Base-by-base conservation (phyloP, 129 eudicot genomes). In the carrot (Daucus carota) region DNA sequence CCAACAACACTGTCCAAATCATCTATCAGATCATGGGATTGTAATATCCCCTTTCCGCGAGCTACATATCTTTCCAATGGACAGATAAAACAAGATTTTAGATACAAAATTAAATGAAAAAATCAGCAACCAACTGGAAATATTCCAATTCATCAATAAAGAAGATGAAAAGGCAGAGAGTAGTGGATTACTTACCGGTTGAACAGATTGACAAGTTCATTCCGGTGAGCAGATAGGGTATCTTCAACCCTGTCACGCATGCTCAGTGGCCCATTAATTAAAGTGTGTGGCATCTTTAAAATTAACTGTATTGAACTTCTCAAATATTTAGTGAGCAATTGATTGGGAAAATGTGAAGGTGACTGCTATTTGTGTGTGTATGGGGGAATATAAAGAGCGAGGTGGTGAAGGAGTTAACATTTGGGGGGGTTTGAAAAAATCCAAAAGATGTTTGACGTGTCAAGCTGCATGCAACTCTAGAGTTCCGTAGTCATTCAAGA, bases 211-310 rank as follows among this genome's bases (percentile, higher is more conserved):
- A 54, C 78, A 75, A 75, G 70, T 57, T 75, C 78, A 26, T 75
- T 75, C 13, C 78, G 34, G 70, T 75, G 70, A 34, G 70, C 50
- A 57, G 78, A 54, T 17, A 75, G 78, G 78, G 78, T 38, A 34
- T 75, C 70, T 36, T 75, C 70, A 34, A 75, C 78, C 78, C 70
- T 75, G 28, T 75, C 78, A 3, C 78, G 43, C 78, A 52, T 75
- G 69, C 78, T 75, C 22, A 46, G 50, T 9, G 70, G 78, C 15
- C 78, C 78, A 75, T 38, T 75, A 14, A 75, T 75, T 17, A 75
- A 40, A 54, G 10, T 45, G 34, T 75, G 70, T 11, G 69, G 47
- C 78, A 75, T 75, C 42, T 54, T 75, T 13, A 41, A 52, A 52
- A 22, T 50, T 52, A 52, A 22, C 8, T 52, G 62, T 22, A 52